Evolutionary conservation across 1,284 basidiomycete species (phyloP), one percentile per base, ranked within the genome.

Genomic region (Entoloma clypeatum): DNA sequence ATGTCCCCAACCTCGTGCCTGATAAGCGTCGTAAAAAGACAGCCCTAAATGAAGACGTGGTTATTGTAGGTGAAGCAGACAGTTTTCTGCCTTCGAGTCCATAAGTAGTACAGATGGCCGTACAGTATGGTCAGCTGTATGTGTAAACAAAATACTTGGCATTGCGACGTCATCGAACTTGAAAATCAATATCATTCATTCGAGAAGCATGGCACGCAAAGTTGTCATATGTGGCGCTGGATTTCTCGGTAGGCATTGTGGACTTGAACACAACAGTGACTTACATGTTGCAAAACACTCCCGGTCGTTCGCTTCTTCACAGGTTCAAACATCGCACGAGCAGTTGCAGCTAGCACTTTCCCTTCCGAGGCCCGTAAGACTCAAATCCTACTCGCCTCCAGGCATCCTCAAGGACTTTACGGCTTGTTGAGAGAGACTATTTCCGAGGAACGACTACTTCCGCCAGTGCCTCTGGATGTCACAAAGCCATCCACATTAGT

Each of bases 181-280:
- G 11, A 28, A 18, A 5, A 14, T 14, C 11, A 29, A 19, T 6
- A n/a, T 13, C 26, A 4, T 25, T 39, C 10, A 8, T 14, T 8
- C 9, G 9, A 27, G 28, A 25, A 33, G 10, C 10, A 52, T 52
- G 47, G 28, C 48, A 10, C 41, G 45, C 23, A 81, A 75, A 57
- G 65, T 80, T 41, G 78, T 82, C 23, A 58, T 83, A 17, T 78
- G 81, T 44, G 81, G 81, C 17, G 75, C 81, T 33, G 82, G 81
- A 2, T 84, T 84, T 54, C 53, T 85, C 45, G 80, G 81, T 77
- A 47, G 28, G 62, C 47, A 8, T 21, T 31, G 14, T 23, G n/a
- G n/a, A n/a, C n/a, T n/a, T n/a, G n/a, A n/a, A 31, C 29, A 4
- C 19, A 7, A 14, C 11, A 31, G 19, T 27, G n/a, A 39, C 29